These are phyloP conservation scores for Lodderomyces oxycetoniae DNA, from an alignment of 1,139 yeast genomes.

Conservation along the genomic window DNA sequence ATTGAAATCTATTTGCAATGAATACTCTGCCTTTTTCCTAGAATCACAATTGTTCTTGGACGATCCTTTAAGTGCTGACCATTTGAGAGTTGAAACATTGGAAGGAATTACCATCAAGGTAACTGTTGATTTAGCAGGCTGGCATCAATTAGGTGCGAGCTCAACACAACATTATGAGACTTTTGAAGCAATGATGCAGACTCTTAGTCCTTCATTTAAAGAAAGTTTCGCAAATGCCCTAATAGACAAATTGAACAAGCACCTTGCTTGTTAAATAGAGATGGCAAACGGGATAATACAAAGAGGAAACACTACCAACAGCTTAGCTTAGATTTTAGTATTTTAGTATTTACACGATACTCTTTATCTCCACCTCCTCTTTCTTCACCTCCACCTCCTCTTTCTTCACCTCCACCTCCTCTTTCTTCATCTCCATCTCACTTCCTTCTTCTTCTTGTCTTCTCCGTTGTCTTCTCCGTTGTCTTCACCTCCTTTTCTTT, in stretches of 20 bases:
- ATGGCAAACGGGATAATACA: conserved; percentile 1
- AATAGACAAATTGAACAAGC: conserved; percentile 18
- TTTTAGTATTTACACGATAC: background rate
- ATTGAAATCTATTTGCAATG: conserved; percentile 21
- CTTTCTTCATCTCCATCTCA: conserved; percentile 2
- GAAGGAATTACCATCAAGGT: conserved; percentile 22
- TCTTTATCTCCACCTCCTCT: background rate
- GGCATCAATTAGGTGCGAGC: conserved; percentile 20
- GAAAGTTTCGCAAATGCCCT: conserved; percentile 28
- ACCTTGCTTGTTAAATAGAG: conserved; percentile 8
- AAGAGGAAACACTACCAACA: background rate
- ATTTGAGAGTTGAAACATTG: conserved; percentile 8
- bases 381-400: background rate
- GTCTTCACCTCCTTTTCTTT: conserved; percentile 4
- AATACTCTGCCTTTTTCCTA: conserved; percentile 28
- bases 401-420: background rate
- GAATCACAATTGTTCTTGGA: conserved; percentile 16
- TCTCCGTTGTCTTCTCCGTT: too few species aligned
- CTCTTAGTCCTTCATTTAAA: conserved; percentile 29
- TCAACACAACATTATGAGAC: conserved; percentile 28
- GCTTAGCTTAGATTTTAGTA: background rate
- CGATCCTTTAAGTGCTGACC: conserved; percentile 1
- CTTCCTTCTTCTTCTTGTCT: too few species aligned
- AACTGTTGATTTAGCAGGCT: conserved; percentile 31
- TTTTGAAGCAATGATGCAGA: conserved; percentile 43